Base-by-base conservation (phyloP, 2,329 filamentous ascomycete species). In the Exophiala lecanii-corni region DNA sequence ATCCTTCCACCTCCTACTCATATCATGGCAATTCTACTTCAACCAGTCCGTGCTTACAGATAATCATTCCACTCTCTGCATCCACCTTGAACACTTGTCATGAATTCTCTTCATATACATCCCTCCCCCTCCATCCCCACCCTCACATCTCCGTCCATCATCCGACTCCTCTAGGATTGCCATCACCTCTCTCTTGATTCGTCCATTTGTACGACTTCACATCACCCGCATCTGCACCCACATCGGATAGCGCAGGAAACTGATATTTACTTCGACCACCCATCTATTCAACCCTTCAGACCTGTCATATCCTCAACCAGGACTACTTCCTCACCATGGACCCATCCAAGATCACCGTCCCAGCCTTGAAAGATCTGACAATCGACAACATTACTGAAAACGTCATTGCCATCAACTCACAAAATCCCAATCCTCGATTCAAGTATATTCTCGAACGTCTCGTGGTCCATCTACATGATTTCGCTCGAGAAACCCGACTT, bases 401-500 rank as follows among this genome's bases (percentile, higher is more conserved):
- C 40, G 55, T 59, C 21, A 74, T 83, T 58, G 71, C 74, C 34
- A 87, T 89, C 64, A 91, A 91, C 67, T 83, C 82, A 7, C 77
- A 82, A 68, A 78, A 78, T 56, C 60, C 70, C 7, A 73, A 88
- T 57, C 68, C 74, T 16, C 76, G 86, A 15, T 67, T 86, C 49
- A 82, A 78, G 50, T 89, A 86, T 61, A 62, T 92, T 34, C 75
- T 91, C 60, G 78, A 84, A 55, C 74, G 83, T 13, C 73, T 89
- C 10, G 83, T 89, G 36, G 77, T 78, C 9, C 86, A 92, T 64
- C 69, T 91, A 2, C 86, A 92, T 64, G 85, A 89, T 66, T 91
- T 89, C 60, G 84, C 84, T 4, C 75, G 85, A 41, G 86, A 91
- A 63, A 89, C 84, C 1, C 72, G 85, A 20, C 72, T 91, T 23